Percentiles rank a stretch among this genome's conserved stretches.
Evolutionary conservation across 257 asterid genomes (phyloP).

Genomic region (Solanum ossicruentum): DNA sequence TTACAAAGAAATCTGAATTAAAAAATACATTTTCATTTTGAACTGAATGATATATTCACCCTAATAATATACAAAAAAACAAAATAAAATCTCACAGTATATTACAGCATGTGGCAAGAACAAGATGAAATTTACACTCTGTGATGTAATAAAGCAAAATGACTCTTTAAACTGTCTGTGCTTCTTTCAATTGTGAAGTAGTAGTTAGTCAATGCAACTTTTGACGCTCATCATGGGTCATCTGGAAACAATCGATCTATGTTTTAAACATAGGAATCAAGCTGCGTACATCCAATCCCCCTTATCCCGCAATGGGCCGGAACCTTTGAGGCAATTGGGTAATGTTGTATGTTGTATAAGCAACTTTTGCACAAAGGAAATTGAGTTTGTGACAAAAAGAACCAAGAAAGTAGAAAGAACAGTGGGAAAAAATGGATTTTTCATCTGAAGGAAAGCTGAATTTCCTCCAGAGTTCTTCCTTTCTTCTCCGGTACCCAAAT

Average conservation of each 20-base stretch:
- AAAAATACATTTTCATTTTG: not conserved
- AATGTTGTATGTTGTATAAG: too few relatives aligned
- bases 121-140: not conserved
- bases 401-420: not conserved
- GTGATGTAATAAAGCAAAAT: too few relatives aligned
- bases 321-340: too few relatives aligned
- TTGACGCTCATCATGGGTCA: too few relatives aligned
- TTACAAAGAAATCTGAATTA: not conserved
- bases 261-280: too few relatives aligned
- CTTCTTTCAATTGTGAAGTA: too few relatives aligned
- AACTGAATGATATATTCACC: not conserved
- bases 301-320: too few relatives aligned
- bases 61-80: not conserved
- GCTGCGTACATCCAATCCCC: too few relatives aligned
- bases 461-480: slow-evolving; percentile 73
- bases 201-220: too few relatives aligned
- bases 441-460: slow-evolving; percentile 60
- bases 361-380: not conserved
- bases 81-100: not conserved
- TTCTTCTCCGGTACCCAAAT: slow-evolving; percentile 81
- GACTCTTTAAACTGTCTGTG: too few relatives aligned
- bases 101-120: too few relatives aligned
- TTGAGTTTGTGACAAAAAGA: not conserved
- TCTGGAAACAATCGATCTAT: too few relatives aligned
- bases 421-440: not conserved